A percentile compares a stretch with the other conserved stretches of the same genome.
Conservation (phyloP, 805 yeast genomes). For the Sungouiella blattae region DNA sequence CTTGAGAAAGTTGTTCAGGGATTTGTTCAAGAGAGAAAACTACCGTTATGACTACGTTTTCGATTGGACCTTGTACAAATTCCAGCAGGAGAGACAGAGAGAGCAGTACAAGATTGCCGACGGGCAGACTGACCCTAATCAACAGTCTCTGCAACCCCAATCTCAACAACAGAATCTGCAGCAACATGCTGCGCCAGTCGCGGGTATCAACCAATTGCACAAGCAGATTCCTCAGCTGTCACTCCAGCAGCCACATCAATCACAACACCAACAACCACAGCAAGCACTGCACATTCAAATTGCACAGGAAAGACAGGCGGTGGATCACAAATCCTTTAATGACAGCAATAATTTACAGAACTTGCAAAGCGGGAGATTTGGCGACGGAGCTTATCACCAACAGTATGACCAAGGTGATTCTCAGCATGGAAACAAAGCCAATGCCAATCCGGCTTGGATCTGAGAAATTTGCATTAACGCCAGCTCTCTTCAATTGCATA, state of each 20-base stretch:
- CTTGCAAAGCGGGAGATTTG: slow-evolving; percentile 2
- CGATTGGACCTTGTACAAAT: slow-evolving; percentile 93
- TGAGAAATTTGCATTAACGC: slow-evolving; percentile 1
- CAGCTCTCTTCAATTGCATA: not conserved
- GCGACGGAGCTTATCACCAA: slow-evolving; percentile 6
- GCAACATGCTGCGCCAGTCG: slow-evolving; percentile 3
- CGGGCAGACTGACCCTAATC: slow-evolving; percentile 12
- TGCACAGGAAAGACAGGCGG: not conserved
- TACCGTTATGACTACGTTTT: slow-evolving; percentile 91
- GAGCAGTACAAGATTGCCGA: slow-evolving; percentile 36
- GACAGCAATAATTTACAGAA: not conserved
- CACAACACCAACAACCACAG: slow-evolving; percentile 11
- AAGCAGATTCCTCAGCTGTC: slow-evolving; percentile 3
- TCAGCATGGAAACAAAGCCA: slow-evolving; percentile 2
- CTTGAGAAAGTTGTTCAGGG: slow-evolving; percentile 84
- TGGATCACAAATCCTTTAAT: not conserved
- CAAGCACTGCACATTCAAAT: slow-evolving; percentile 6
- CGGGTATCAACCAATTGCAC: slow-evolving; percentile 6
- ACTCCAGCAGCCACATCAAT: slow-evolving; percentile 5
- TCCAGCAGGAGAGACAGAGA: slow-evolving; percentile 56
- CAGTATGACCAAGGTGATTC: slow-evolving; percentile 8
- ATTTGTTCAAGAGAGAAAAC: slow-evolving; percentile 80
- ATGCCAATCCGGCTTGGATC: slow-evolving; percentile 18
- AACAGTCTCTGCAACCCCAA: slow-evolving; percentile 8
- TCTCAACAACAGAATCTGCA: slow-evolving; percentile 9